Evolutionary conservation across 2,329 filamentous ascomycete species (phyloP).

Genomic region (Pseudogymnoascus sp.): DNA sequence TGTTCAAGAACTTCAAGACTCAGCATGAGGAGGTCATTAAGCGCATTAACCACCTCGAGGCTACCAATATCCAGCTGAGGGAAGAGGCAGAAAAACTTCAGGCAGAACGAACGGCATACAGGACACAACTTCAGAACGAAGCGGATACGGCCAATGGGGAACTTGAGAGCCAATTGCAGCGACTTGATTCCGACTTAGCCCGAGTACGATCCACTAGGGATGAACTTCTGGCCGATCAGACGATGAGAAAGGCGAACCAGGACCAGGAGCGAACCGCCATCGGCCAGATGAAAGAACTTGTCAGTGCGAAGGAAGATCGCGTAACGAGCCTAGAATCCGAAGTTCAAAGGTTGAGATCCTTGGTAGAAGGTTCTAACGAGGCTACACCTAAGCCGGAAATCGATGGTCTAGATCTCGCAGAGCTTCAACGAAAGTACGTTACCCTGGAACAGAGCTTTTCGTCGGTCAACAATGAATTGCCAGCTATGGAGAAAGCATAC

Average conservation of each 20-base stretch:
- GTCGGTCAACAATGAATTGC: constrained; percentile 78
- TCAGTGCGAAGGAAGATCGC: constrained; percentile 68
- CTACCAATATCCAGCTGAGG: constrained; percentile 72
- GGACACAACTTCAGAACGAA: constrained; percentile 74
- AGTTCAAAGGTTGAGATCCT: constrained; percentile 58
- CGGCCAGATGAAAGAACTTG: constrained; percentile 70
- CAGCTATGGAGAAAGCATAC: constrained; percentile 83
- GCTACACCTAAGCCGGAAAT: constrained; percentile 38
- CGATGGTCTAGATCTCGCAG: constrained; percentile 56
- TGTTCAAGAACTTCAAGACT: constrained; percentile 84
- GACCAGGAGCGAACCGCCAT: constrained; percentile 64
- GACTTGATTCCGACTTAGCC: constrained; percentile 75
- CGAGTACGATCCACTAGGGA: constrained; percentile 78
- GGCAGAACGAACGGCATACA: constrained; percentile 74
- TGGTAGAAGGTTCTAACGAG: constrained; percentile 38
- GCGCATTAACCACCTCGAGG: constrained; percentile 84
- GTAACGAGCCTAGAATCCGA: constrained; percentile 79
- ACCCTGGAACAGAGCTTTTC: constrained; percentile 73
- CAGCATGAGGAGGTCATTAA: constrained; percentile 92
- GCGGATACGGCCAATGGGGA: constrained; percentile 64
- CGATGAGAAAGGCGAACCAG: constrained; percentile 68
- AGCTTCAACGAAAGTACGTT: constrained; percentile 64
- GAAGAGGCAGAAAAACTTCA: constrained; percentile 81
- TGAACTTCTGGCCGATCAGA: constrained; percentile 73
- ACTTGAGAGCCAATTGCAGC: constrained; percentile 71